These are phyloP conservation scores for Macrophomina phaseolina DNA, from an alignment of 2,329 filamentous ascomycete species.

Conservation along the genomic window DNA sequence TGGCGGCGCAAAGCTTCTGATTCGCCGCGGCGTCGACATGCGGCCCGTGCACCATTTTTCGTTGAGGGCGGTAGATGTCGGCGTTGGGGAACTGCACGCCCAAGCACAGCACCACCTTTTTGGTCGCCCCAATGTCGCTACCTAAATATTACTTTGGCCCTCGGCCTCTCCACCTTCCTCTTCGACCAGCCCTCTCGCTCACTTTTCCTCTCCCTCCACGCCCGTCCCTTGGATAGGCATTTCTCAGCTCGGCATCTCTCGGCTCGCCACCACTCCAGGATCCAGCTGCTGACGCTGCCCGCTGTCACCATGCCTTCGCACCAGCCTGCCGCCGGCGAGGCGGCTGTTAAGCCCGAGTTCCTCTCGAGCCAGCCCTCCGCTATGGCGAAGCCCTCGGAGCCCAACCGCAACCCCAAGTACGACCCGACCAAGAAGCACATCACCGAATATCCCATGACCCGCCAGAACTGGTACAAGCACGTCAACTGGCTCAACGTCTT, in stretches of 20 bases:
- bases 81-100: constrained; percentile 25
- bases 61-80: constrained; percentile 25
- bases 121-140: constrained; percentile 16
- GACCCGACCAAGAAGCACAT: constrained; percentile 78
- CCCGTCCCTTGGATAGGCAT: neutral
- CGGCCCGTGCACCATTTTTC: constrained; percentile 26
- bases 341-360: constrained; percentile 57
- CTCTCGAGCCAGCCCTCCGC: constrained; percentile 51
- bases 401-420: constrained; percentile 58
- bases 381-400: constrained; percentile 58
- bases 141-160: constrained; percentile 31
- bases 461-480: constrained; percentile 87
- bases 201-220: neutral
- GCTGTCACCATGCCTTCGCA: constrained; percentile 55
- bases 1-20: constrained; percentile 11
- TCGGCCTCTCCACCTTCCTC: constrained; percentile 35
- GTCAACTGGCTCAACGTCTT: constrained; percentile 91
- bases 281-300: constrained; percentile 4
- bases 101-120: constrained; percentile 19
- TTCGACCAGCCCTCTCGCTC: constrained; percentile 31
- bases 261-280: constrained; percentile 13
- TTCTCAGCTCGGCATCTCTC: no score
- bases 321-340: constrained; percentile 55
- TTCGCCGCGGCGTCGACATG: neutral
- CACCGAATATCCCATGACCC: constrained; percentile 80